Evolutionary conservation across 768 basidiomycete species (phyloP).

Genomic region (Phylloporus sp.): DNA sequence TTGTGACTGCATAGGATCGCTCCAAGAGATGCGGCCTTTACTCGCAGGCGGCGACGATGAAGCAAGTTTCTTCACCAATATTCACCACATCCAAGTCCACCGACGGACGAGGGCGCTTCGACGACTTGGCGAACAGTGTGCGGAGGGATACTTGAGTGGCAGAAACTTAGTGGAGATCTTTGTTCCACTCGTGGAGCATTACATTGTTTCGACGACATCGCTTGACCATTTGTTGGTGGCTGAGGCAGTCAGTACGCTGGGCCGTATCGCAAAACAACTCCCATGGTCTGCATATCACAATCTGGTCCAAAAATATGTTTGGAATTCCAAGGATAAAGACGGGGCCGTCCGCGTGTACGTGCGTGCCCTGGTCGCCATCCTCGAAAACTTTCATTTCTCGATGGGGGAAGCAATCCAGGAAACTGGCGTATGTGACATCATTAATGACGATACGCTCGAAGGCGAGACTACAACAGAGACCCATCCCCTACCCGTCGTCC

Average conservation of each 20-base stretch:
- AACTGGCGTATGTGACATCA: constrained; percentile 25
- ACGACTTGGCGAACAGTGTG: constrained; percentile 74
- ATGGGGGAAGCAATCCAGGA: constrained; percentile 57
- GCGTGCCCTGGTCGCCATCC: constrained; percentile 76
- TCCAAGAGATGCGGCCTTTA: constrained; percentile 79
- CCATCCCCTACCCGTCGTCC: not conserved
- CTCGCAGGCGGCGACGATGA: constrained; percentile 89
- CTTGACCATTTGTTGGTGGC: constrained; percentile 85
- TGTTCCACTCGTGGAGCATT: constrained; percentile 82
- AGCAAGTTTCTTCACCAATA: constrained; percentile 95
- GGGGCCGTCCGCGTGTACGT: constrained; percentile 75
- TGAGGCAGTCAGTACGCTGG: constrained; percentile 80
- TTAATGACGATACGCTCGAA: constrained; percentile 27
- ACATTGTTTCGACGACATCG: constrained; percentile 56
- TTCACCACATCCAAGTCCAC: constrained; percentile 90
- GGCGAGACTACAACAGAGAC: constrained; percentile 18
- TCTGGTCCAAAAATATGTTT: constrained; percentile 78
- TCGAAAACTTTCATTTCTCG: constrained; percentile 90
- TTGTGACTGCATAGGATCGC: constrained; percentile 51
- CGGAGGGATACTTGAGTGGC: constrained; percentile 61
- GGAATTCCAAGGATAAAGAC: constrained; percentile 62
- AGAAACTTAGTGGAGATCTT: constrained; percentile 76
- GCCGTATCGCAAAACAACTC: constrained; percentile 71
- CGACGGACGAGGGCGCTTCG: constrained; percentile 83
- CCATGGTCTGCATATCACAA: constrained; percentile 82